Evolutionary conservation across 257 asterid species (phyloP).

Genomic region (Knoxia roxburghii): DNA sequence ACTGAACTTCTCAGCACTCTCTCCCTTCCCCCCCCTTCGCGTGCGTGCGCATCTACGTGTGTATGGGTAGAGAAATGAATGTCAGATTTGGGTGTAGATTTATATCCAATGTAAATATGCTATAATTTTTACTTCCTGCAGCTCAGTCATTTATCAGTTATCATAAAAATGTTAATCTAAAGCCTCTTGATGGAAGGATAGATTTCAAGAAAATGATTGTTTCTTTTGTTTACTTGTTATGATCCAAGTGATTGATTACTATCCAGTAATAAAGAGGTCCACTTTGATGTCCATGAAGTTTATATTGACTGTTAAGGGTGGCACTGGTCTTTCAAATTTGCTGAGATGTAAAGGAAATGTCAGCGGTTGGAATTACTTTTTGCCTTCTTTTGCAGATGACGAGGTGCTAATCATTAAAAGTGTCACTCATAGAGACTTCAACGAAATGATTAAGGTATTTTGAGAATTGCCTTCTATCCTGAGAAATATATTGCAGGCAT

Average conservation of each 20-base stretch:
- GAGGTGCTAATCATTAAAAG: constrained; percentile 95
- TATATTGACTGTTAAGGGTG: neutral
- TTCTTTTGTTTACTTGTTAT: neutral
- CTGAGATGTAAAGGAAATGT: neutral
- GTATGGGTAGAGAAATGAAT: no score
- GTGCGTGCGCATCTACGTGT: no score
- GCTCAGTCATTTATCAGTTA: neutral
- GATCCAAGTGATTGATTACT: no score
- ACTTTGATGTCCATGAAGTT: neutral
- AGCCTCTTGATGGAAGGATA: neutral
- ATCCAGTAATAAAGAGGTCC: neutral
- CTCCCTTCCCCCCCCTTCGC: no score
- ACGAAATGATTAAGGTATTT: constrained; percentile 74
- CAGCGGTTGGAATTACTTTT: constrained; percentile 6
- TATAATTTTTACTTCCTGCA: no score
- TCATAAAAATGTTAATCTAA: neutral
- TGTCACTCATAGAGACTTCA: constrained; percentile 85
- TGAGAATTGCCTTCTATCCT: neutral
- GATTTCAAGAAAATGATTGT: neutral
- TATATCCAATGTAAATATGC: no score
- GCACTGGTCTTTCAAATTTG: constrained; percentile 1
- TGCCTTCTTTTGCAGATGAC: constrained; percentile 48
- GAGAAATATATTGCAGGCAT: neutral
- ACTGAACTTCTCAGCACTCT: neutral
- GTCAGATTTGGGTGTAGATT: no score